Base-by-base conservation (phyloP, 495 filamentous ascomycete species). In the Penicillium tannophilum region DNA sequence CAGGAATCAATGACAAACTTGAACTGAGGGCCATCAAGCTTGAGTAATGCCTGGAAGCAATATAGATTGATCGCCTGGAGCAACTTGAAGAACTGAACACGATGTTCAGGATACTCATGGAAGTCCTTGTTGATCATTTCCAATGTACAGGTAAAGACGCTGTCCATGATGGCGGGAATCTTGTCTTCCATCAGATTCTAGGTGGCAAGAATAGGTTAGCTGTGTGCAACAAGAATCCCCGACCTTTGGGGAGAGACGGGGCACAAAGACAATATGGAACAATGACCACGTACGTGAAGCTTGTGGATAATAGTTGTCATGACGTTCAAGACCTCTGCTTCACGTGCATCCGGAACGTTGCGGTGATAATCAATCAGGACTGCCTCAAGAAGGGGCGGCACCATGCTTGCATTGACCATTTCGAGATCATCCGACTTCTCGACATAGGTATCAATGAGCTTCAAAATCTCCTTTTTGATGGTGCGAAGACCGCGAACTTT, bases 91-190 rank as follows among this genome's bases (percentile, higher is more conserved):
- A 99, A 99, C 72, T 97, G 93, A 4, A 99, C 94, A 42, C 94
- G 88, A 66, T 98, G 94, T 68, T 99, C 94, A 0, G 94, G 94
- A 72, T 95, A 99, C 71, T 99, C 94, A 47, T 96, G 95, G 78
- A 98, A 99, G 69, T 99, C 93, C 75, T 98, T 99, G 84, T 98
- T 99, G 79, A 99, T 98, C 94, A 99, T 99, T 62, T 96, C 90
- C 42, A 99, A 79, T 8, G 94, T 99, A 77, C 94, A 98, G 73
- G 97, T 93, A 70, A 99, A 99, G 19, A 99, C 91, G 66, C 93
- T 94, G 69, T 98, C 92, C 91, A 99, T 96, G 71, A 98, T 97
- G 44, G 86, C 87, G 0, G 92, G 91, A 2, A 99, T 91, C 73
- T 98, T 95, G 69, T 98, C 94, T 70, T 97, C 93, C 95, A 98